phyloP scores from a whole-genome alignment of 192 early-diverging fungal genomes.

The Pecoramyces ruminantium region DNA sequence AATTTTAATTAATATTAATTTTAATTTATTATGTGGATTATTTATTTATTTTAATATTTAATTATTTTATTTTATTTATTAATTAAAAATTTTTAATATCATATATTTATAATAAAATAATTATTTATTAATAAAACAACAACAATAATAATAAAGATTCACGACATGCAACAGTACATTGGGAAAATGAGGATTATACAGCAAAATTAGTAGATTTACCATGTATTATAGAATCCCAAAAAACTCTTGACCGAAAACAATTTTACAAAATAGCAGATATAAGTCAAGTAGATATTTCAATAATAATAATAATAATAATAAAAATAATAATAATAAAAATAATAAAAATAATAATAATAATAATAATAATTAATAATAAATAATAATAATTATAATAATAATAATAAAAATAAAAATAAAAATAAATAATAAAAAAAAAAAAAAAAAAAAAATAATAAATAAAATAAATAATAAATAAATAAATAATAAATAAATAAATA shows the following conservation, averaged over 20 bases:
- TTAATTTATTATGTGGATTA: no score
- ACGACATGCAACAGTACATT: slow-evolving; percentile 35
- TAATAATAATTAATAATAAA: no score
- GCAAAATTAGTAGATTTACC: slow-evolving; percentile 69
- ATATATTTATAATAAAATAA: no score
- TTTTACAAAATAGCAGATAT: slow-evolving; percentile 75
- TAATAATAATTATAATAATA: no score
- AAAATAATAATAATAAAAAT: slow-evolving; percentile 1
- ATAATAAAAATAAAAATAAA: no score
- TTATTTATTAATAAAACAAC: no score
- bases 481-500: no score
- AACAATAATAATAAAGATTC: slow-evolving; percentile 13
- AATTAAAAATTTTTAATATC: no score
- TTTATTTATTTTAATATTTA: no score
- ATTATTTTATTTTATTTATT: no score
- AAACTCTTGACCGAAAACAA: slow-evolving; percentile 70
- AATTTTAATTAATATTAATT: no score
- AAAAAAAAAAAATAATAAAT: slow-evolving; percentile 2
- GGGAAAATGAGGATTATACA: slow-evolving; percentile 29
- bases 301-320: not conserved
- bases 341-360: no score
- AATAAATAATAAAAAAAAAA: not conserved
- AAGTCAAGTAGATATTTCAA: slow-evolving; percentile 40
- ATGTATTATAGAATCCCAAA: slow-evolving; percentile 70
- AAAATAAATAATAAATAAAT: slow-evolving; percentile 13